phyloP scores from a whole-genome alignment of 164 flowering plant species.

The Magnolia sinica region DNA sequence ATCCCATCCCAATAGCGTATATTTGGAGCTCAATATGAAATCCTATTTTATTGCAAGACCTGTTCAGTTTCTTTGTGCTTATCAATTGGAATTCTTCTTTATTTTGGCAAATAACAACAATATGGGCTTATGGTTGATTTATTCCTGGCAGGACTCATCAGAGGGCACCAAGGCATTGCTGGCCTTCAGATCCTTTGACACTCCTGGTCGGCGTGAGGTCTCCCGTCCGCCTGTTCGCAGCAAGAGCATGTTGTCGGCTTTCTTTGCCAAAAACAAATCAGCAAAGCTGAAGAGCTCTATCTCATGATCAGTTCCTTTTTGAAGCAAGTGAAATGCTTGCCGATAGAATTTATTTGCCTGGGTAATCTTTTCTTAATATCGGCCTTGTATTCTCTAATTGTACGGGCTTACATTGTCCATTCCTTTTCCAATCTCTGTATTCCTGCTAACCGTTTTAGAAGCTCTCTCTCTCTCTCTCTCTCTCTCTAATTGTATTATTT shows the following conservation, averaged over 20 bases:
- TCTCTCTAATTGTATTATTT: no score
- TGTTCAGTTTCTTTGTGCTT: no score
- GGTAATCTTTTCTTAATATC: background rate
- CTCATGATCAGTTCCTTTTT: constrained; percentile 20
- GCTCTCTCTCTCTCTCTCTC: background rate
- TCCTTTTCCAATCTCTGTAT: background rate
- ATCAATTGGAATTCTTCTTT: no score
- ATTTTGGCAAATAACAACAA: no score
- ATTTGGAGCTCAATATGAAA: no score
- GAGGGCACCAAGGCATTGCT: constrained; percentile 48
- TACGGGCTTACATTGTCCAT: background rate
- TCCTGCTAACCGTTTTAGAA: background rate
- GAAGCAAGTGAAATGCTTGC: background rate
- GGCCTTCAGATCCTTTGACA: constrained; percentile 56
- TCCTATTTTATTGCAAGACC: no score
- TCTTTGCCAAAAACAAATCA: constrained; percentile 62
- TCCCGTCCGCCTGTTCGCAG: constrained; percentile 63
- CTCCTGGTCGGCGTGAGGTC: constrained; percentile 31
- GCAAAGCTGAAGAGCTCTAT: constrained; percentile 31
- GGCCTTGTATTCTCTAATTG: background rate
- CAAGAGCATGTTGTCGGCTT: constrained; percentile 74
- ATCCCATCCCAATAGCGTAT: no score
- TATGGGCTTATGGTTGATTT: background rate
- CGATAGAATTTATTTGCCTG: background rate
- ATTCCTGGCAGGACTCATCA: constrained; percentile 44